Conservation (phyloP, 2,329 filamentous ascomycete genomes). For the Diaporthe helianthi region DNA sequence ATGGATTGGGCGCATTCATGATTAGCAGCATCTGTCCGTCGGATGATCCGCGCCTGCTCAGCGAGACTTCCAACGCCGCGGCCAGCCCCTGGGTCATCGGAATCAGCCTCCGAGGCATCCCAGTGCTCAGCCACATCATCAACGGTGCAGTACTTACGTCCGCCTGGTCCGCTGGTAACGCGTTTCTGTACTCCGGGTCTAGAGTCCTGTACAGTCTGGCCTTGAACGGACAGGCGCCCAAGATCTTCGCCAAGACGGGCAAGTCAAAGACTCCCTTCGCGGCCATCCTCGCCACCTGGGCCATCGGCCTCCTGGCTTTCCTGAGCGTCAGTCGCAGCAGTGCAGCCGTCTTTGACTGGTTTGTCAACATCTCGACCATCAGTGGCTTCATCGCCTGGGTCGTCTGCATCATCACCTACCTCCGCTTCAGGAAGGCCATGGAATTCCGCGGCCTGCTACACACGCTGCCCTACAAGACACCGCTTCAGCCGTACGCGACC, state of each 20-base stretch:
- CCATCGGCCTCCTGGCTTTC: conserved; percentile 71
- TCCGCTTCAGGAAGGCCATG: conserved; percentile 66
- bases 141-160: conserved; percentile 73
- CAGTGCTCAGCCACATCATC: conserved; percentile 69
- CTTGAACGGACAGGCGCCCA: conserved; percentile 70
- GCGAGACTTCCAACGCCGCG: conserved; percentile 63
- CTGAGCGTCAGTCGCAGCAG: conserved; percentile 71
- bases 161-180: conserved; percentile 68
- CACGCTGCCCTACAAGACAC: conserved; percentile 59
- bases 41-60: conserved; percentile 65
- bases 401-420: conserved; percentile 63
- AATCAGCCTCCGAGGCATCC: conserved; percentile 70
- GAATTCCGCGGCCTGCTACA: conserved; percentile 56
- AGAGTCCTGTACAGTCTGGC: conserved; percentile 75
- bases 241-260: conserved; percentile 65
- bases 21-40: conserved; percentile 70
- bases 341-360: conserved; percentile 72
- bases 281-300: conserved; percentile 60
- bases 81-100: conserved; percentile 71
- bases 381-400: conserved; percentile 68
- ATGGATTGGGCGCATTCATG: conserved; percentile 66
- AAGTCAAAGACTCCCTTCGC: conserved; percentile 67
- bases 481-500: conserved; percentile 68
- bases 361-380: conserved; percentile 73
- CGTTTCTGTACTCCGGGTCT: conserved; percentile 70